Conservation (phyloP, 2,329 filamentous ascomycete species). For the Neofusicoccum parvum region DNA sequence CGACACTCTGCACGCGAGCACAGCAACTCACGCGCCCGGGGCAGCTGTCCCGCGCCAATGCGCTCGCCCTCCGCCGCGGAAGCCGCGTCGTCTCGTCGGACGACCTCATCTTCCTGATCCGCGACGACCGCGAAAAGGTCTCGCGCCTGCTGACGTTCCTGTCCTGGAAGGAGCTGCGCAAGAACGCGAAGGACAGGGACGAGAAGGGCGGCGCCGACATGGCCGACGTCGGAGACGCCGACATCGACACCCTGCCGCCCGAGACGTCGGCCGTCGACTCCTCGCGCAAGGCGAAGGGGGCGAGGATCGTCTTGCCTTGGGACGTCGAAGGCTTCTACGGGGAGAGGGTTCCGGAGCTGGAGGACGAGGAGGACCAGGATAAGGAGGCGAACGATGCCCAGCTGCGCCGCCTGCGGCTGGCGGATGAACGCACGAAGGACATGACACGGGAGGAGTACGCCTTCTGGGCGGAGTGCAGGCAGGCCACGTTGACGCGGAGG, state of each 20-base stretch:
- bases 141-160: conserved; percentile 1
- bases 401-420: not conserved
- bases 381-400: not conserved
- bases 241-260: not conserved
- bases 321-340: not conserved
- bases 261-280: not conserved
- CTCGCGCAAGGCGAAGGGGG: not conserved
- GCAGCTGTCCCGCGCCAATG: not conserved
- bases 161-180: not conserved
- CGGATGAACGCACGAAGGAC: not conserved
- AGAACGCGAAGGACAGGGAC: not conserved
- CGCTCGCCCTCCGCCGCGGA: not conserved
- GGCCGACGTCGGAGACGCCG: not conserved
- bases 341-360: not conserved
- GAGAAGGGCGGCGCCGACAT: not conserved
- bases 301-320: not conserved
- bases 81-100: not conserved
- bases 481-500: not conserved
- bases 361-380: not conserved
- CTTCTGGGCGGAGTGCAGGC: not conserved
- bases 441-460: not conserved
- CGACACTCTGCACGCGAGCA: not conserved
- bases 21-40: no score
- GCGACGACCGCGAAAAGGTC: not conserved
- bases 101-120: conserved; percentile 8